Base-by-base conservation (phyloP, 306 rosid genomes). In the cucumber (Cucumis sativus) region DNA sequence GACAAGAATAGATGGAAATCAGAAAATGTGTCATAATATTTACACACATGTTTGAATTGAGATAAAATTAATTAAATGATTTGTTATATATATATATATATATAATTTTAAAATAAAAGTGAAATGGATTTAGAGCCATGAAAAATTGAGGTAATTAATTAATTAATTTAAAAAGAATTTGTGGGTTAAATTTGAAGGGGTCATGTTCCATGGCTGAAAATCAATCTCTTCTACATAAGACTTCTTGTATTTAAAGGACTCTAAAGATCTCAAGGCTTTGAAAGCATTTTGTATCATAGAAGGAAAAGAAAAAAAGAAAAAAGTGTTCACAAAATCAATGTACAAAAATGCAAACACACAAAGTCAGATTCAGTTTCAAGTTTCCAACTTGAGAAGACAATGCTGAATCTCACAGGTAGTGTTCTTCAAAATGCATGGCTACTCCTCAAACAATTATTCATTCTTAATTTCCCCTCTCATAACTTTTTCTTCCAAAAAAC, bases 151-250 rank as follows among this genome's bases (percentile, higher is more conserved):
- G 40, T 8, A 16, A 15, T 40, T 61, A 23, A 25, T 60, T 12
- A 11, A 12, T 40, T 67, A 33, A 33, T 3, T 55, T 6, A 1
- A 1, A 6, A 37, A 6, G 37, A 3, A 6, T 35, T 68, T 68
- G 74, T 67, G 55, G 74, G 74, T 67, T 68, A 51, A 72, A 72
- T 49, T 49, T 49, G 62, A 51, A 6, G 16, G 78, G 78, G 66
- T 66, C 94, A 89, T 88, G 87, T 90, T 86, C 87, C 10, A 45
- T 86, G 95, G 95, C 83, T 83, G 84, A 83, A 84, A 86, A 84
- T 79, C 74, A 84, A 84, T 67, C 84, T 51, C 70, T 12, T 66
- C 57, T 58, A 72, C 80, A 80, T 74, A 82, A 77, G 79, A 71
- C 45, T 74, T 70, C 15, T 78, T 25, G 68, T 82, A 81, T 84